Evolutionary conservation across 2,329 filamentous ascomycete genomes (phyloP), one percentile per base, ranked within the genome.

Genomic region (Thermothelomyces thermophilus): DNA sequence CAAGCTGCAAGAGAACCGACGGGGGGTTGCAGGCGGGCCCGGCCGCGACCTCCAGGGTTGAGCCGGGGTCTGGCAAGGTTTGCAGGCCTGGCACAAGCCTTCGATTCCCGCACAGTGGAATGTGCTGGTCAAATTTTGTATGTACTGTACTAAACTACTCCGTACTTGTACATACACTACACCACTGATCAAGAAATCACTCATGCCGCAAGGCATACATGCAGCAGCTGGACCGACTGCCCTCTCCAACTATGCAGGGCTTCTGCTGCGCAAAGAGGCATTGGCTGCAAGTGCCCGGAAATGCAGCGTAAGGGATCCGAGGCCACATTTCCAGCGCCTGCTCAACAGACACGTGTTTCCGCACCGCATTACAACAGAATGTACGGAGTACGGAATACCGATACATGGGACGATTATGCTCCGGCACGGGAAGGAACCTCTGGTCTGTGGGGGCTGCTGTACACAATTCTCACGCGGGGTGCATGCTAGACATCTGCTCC

Each of bases 311-410:
- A 34, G 31, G 37, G 17, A 30, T 22, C n/a, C 28, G 28, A 19
- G 39, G 24, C 41, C 31, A 36, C 44, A 34, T 24, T 13, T 24
- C 9, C 49, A 41, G 48, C 39, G 41, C 39, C 41, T 44, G 41
- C 40, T 19, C 35, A 56, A 46, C 49, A 57, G 57, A 60, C 58
- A 60, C 58, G 58, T 60, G 58, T 60, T 52, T 51, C 10, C 24
- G 52, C 46, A 46, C 37, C 17, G 40, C 39, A 20, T 16, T 31
- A 13, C 33, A n/a, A 24, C 39, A 42, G 9, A 9, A 26, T n/a
- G n/a, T n/a, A n/a, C n/a, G n/a, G n/a, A n/a, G n/a, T n/a, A n/a
- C n/a, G 24, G 9, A 26, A 26, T 9, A 26, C 24, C 24, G 5
- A 26, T 26, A 5, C 24, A 26, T 9, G 5, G 24, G 5, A 26